These are phyloP conservation scores for Cercospora zeae-maydis DNA, from an alignment of 2,329 filamentous ascomycete species.

Conservation along the genomic window DNA sequence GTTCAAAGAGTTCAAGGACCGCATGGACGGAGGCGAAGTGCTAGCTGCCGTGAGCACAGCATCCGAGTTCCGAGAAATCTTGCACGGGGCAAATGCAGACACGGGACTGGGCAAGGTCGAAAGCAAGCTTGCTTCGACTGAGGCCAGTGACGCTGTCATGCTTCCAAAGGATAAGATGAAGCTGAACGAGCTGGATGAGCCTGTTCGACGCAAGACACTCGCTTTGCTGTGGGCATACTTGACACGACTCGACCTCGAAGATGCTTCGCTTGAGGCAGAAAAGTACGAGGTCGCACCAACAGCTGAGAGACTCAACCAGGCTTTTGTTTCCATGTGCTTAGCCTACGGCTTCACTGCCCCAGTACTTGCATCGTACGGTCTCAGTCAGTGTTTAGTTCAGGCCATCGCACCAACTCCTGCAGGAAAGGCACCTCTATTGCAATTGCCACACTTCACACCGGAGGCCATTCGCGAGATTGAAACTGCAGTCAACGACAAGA, in stretches of 20 bases:
- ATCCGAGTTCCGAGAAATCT: constrained; percentile 73
- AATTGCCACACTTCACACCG: constrained; percentile 82
- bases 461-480: constrained; percentile 62
- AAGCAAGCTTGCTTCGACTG: constrained; percentile 63
- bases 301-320: constrained; percentile 77
- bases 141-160: constrained; percentile 56
- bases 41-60: constrained; percentile 78
- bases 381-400: constrained; percentile 85
- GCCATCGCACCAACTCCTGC: constrained; percentile 74
- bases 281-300: constrained; percentile 89
- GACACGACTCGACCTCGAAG: constrained; percentile 79
- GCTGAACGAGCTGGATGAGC: constrained; percentile 76
- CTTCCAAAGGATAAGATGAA: constrained; percentile 69
- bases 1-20: constrained; percentile 88
- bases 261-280: constrained; percentile 70
- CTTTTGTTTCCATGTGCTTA: constrained; percentile 80
- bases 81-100: constrained; percentile 76
- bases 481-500: constrained; percentile 48
- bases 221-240: constrained; percentile 94
- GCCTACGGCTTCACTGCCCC: constrained; percentile 81
- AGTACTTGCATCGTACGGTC: constrained; percentile 75
- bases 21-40: constrained; percentile 74
- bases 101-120: constrained; percentile 79
- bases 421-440: constrained; percentile 64
- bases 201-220: constrained; percentile 77